Evolutionary conservation across 1,284 basidiomycete species (phyloP).

Genomic region (Waitea zeae): DNA sequence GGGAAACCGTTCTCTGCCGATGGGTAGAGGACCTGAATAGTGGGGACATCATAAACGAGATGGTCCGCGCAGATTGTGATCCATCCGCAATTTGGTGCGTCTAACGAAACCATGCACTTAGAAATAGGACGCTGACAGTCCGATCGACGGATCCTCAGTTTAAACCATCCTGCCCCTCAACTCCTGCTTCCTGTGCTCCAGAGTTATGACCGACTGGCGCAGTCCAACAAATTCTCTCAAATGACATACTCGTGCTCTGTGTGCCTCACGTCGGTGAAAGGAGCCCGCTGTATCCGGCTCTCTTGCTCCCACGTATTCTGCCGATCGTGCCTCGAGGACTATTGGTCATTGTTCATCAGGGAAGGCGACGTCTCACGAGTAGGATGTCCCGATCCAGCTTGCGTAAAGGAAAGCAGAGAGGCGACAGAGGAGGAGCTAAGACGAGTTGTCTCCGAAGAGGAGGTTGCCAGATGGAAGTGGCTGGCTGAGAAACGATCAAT

Average conservation of each 20-base stretch:
- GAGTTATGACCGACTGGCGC: conserved; percentile 26
- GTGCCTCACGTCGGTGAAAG: conserved; percentile 54
- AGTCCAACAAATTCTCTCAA: conserved; percentile 34
- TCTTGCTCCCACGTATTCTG: conserved; percentile 61
- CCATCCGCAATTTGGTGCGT: conserved; percentile 28
- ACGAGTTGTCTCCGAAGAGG: conserved; percentile 40
- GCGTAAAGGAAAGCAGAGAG: conserved; percentile 53
- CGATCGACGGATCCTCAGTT: conserved; percentile 16
- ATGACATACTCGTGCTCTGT: conserved; percentile 50
- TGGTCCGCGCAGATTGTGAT: conserved; percentile 17
- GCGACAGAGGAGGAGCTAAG: conserved; percentile 57
- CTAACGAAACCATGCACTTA: conserved; percentile 13
- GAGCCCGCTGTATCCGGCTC: conserved; percentile 46
- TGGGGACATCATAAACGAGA: conserved; percentile 34
- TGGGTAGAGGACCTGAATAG: conserved; percentile 56
- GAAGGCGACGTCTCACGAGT: conserved; percentile 59
- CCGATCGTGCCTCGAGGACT: conserved; percentile 48
- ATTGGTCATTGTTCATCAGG: conserved; percentile 55
- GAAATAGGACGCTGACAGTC: conserved; percentile 4
- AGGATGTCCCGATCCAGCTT: conserved; percentile 51
- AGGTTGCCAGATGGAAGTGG: conserved; percentile 56
- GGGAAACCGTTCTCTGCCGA: conserved; percentile 41
- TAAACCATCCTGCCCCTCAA: conserved; percentile 36
- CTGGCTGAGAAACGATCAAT: conserved; percentile 46
- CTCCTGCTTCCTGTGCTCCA: conserved; percentile 29